Base-by-base conservation (phyloP, 2,329 filamentous ascomycete genomes). In the Hansfordia pulvinata region DNA sequence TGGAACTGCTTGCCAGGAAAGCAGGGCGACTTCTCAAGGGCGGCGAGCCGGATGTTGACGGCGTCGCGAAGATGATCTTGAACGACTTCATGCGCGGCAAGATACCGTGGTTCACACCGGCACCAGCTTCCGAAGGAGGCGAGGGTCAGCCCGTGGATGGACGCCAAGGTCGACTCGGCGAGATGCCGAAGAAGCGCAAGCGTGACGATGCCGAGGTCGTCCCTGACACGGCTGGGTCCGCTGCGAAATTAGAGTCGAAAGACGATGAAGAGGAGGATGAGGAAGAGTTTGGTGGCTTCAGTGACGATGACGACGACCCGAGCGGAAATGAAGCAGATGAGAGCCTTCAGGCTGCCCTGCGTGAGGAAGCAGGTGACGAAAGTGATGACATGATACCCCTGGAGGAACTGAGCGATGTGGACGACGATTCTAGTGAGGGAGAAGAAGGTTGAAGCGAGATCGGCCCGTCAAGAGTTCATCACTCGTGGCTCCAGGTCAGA, bases 71-170 rank as follows among this genome's bases (percentile, higher is more conserved):
- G 54, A 93, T 93, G 74, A 80, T 98, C 1, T 59, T 98, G 32
- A 96, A 93, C 43, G 90, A 98, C 47, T 98, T 96, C 49, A 71
- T 96, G 45, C 64, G 90, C 36, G 90, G 90, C 30, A 94, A 88
- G 55, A 82, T 96, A 15, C 90, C 90, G 2, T 98, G 92, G 90
- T 98, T 85, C 46, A 90, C 82, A 1, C 75, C 84, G 7, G 76
- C 85, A 8, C 84, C 86, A 2, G 55, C 64, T 10, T 46, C 53
- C 4, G 69, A 69, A 25, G 60, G 56, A 8, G 59, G 59, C 6
- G 65, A 69, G 17, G 60, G 55, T 8, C 57, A 58, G 17, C 56
- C 52, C 19, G 55, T 76, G n/a, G 70, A 76, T 34, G 81, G 82
- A 5, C 71, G 85, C 24, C 69, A 80, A 33, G 85, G 85, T 9